Evolutionary conservation across 2,329 filamentous ascomycete species (phyloP), one percentile per base, ranked within the genome.

Genomic region (Chrysoporthe puriensis): DNA sequence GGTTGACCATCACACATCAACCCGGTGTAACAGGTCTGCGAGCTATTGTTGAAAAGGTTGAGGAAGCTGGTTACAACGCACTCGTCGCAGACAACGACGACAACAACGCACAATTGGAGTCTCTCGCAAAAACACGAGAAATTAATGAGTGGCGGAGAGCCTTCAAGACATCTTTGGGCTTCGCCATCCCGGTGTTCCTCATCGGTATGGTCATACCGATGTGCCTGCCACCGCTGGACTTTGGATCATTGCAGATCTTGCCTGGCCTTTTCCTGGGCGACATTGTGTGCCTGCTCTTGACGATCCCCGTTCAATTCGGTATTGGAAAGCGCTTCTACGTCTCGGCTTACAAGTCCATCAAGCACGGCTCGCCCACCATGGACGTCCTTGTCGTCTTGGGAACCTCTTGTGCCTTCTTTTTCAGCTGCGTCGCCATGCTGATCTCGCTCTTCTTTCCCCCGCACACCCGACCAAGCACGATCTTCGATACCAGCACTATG

Each of bases 401-500:
- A 63, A 99, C 96, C 7, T 97, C 94, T 0, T 91, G 94, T 32
- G 96, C 96, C 26, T 99, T 98, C 82, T 96, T 97, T 79, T 99
- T 97, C 81, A 98, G 95, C 77, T 81, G 94, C 72, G 88, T 92
- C 60, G 88, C 93, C 18, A 97, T 99, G 93, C 65, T 90, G 4
- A 89, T 98, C 18, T 96, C 94, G 0, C 77, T 98, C 26, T 72
- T 92, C 16, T 83, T 87, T n/a, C 82, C 88, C 32, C 92, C 93
- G 7, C 93, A 98, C 76, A 87, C 85, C 2, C 88, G 92, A 60
- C 96, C 96, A 0, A 90, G 88, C 71, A 97, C 94, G 1, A 91
- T 97, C 18, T 99, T 99, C 74, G 96, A 99, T 76, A 99, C 96
- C 1, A 97, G 94, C 79, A 97, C 94, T 32, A 99, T 98, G 96